Percentiles rank a stretch among this genome's conserved stretches.
Evolutionary conservation across 202 grass and related monocot species (phyloP).

Genomic region (Carex arenaria): DNA sequence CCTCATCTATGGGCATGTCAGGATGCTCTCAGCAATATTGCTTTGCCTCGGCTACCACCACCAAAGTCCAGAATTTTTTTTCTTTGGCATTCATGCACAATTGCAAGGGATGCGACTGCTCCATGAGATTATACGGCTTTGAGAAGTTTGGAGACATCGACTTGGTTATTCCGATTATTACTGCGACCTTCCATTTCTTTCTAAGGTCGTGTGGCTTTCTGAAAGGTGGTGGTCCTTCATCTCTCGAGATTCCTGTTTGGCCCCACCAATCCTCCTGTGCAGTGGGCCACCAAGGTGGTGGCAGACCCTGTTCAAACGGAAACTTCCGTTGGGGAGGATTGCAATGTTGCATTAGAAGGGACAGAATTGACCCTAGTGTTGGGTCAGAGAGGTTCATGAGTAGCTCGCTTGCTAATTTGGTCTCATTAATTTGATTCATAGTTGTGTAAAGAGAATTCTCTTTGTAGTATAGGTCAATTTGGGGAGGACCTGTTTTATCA

Average conservation of each 20-base stretch:
- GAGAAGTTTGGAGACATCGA: no score
- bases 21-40: not conserved
- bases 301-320: not conserved
- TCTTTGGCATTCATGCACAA: no score
- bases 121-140: no score
- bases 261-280: slow-evolving; percentile 10
- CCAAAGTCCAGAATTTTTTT: no score
- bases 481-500: not conserved
- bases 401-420: not conserved
- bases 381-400: slow-evolving; percentile 8
- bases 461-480: not conserved
- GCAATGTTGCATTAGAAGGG: slow-evolving; percentile 7
- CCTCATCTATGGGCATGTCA: not conserved
- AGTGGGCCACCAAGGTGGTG: slow-evolving; percentile 24
- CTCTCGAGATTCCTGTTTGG: not conserved
- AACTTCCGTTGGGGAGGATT: slow-evolving; percentile 21
- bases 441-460: not conserved
- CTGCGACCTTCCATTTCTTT: slow-evolving; percentile 22
- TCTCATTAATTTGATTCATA: not conserved
- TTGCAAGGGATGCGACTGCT: no score
- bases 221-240: slow-evolving; percentile 8
- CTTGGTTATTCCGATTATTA: slow-evolving; percentile 14
- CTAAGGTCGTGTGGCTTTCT: slow-evolving; percentile 27
- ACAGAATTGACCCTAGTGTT: slow-evolving; percentile 4
- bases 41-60: no score